Evolutionary conservation across 257 asterid species (phyloP).

Genomic region (Datura wrightii): DNA sequence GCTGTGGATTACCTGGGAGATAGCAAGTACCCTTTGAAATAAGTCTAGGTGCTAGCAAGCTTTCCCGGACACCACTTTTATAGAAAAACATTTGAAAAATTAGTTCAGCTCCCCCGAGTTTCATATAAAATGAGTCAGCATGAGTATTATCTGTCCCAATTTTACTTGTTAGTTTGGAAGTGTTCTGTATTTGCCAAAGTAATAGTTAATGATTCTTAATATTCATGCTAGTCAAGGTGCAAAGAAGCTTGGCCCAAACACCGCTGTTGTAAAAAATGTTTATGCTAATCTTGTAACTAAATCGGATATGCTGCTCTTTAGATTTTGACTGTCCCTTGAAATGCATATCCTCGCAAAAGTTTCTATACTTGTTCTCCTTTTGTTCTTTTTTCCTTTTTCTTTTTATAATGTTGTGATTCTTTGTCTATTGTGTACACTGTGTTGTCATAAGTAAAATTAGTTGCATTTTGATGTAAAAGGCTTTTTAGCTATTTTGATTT

Average conservation of each 20-base stretch:
- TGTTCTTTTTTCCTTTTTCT: background rate
- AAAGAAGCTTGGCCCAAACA: no score
- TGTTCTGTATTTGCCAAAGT: background rate
- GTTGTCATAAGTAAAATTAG: background rate
- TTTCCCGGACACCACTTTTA: no score
- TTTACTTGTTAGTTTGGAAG: background rate
- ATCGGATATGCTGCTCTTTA: background rate
- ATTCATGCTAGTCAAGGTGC: no score
- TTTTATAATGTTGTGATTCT: background rate
- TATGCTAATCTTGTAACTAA: background rate
- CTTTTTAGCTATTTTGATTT: background rate
- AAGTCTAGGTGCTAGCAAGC: no score
- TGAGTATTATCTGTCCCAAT: background rate
- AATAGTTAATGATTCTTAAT: background rate
- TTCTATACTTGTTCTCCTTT: background rate
- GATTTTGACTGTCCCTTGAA: background rate
- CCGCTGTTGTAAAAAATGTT: background rate
- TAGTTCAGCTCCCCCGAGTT: background rate
- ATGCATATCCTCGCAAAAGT: background rate
- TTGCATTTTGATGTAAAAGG: background rate
- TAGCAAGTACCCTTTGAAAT: no score
- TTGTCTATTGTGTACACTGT: background rate
- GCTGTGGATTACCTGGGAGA: background rate
- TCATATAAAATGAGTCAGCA: background rate
- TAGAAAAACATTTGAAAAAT: no score